phyloP scores from a whole-genome alignment of 1,139 yeast genomes.

The Barnettozyma hawaiiensis region DNA sequence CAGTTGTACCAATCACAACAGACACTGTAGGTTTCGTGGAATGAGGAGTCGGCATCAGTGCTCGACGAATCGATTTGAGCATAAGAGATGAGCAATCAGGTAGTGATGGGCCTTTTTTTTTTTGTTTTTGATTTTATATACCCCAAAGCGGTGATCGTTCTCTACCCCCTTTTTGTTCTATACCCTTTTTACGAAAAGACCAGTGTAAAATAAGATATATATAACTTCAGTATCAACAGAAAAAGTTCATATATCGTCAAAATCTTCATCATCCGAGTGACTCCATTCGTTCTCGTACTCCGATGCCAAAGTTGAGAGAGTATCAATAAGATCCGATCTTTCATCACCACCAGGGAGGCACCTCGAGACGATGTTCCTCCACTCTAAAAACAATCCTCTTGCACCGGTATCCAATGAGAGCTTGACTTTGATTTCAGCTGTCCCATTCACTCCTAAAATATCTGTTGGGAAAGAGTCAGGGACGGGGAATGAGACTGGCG shows the following conservation, averaged over 20 bases:
- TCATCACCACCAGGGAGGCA: constrained; percentile 49
- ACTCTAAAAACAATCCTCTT: constrained; percentile 40
- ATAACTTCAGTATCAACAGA: too few species aligned
- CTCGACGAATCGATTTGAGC: background rate
- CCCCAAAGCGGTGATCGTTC: too few species aligned
- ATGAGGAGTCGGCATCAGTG: background rate
- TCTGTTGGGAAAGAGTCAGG: constrained; percentile 30
- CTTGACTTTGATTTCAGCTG: constrained; percentile 28
- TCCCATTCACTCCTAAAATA: constrained; percentile 15
- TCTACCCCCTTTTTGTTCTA: too few species aligned
- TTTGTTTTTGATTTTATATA: background rate
- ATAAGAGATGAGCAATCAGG: too few species aligned
- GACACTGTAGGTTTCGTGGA: constrained; percentile 34
- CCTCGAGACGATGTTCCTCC: constrained; percentile 42
- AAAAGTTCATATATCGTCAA: constrained; percentile 15
- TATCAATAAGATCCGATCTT: constrained; percentile 58
- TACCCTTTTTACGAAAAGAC: too few species aligned
- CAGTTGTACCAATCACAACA: constrained; percentile 91
- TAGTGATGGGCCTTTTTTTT: too few species aligned
- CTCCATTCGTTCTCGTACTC: constrained; percentile 57
- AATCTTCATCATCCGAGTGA: constrained; percentile 32
- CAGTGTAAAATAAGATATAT: too few species aligned
- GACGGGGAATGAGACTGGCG: constrained; percentile 19
- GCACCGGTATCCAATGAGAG: constrained; percentile 44
- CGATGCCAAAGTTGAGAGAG: constrained; percentile 42